Conservation (phyloP, 441 rosid genomes). For the Viola pubescens region DNA sequence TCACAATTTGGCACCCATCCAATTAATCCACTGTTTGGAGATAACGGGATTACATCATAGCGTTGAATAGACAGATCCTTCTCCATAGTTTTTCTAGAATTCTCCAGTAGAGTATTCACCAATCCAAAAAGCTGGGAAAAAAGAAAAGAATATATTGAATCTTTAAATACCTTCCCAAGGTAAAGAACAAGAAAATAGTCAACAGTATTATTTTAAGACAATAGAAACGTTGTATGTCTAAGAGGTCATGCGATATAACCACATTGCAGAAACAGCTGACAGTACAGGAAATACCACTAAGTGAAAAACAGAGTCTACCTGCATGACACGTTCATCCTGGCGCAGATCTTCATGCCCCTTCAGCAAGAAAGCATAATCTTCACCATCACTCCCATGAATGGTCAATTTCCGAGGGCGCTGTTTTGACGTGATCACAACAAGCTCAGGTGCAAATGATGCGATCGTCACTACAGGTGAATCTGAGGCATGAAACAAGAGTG, state of each 20-base stretch:
- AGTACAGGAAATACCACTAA: neutral
- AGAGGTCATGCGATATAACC: conserved; percentile 5
- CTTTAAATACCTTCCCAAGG: neutral
- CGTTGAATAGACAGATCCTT: conserved; percentile 91
- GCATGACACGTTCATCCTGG: conserved; percentile 99
- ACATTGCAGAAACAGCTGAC: neutral
- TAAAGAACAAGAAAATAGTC: neutral
- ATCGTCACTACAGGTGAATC: conserved; percentile 89
- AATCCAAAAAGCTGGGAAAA: conserved; percentile 86
- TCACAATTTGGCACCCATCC: conserved; percentile 99
- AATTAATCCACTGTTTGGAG: conserved; percentile 96
- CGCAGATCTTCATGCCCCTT: conserved; percentile 99
- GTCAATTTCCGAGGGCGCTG: conserved; percentile 98
- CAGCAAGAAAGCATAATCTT: conserved; percentile 86
- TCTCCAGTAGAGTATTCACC: conserved; percentile 90
- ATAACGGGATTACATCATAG: conserved; percentile 88
- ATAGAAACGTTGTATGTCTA: conserved; percentile 7
- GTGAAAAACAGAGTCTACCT: conserved; percentile 39
- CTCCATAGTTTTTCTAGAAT: conserved; percentile 84
- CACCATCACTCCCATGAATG: conserved; percentile 92
- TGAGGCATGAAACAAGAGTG: conserved; percentile 26
- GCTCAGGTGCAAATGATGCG: conserved; percentile 85
- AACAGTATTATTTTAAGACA: neutral
- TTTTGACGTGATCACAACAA: conserved; percentile 85
- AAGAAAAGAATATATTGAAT: conserved; percentile 13